Conservation (phyloP, 2,329 filamentous ascomycete species). For the Helotiales sp. region DNA sequence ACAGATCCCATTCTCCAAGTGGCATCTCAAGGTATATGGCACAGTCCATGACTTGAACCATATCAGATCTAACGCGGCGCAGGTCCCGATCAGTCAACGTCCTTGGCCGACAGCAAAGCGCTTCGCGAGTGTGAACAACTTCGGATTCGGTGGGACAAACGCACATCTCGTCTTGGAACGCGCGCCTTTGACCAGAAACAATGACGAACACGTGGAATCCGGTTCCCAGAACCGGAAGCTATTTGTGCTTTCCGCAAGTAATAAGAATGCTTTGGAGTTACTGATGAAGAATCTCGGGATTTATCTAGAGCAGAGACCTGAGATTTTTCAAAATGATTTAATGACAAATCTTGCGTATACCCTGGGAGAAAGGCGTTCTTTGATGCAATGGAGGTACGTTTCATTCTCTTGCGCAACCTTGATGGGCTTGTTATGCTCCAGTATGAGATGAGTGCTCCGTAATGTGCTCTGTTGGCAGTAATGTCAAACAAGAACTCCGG, state of each 20-base stretch:
- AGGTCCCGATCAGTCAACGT: conserved; percentile 33
- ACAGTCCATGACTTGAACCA: background rate
- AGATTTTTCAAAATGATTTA: conserved; percentile 32
- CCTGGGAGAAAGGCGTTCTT: conserved; percentile 28
- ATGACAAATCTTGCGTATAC: conserved; percentile 33
- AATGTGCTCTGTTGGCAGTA: too few relatives aligned
- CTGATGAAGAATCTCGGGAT: conserved; percentile 32
- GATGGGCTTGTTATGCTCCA: too few relatives aligned
- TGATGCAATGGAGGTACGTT: conserved; percentile 25
- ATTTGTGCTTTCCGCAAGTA: conserved; percentile 29
- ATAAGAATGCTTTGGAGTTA: conserved; percentile 26
- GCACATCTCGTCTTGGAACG: conserved; percentile 41
- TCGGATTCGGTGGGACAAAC: conserved; percentile 40
- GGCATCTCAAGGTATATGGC: conserved; percentile 37
- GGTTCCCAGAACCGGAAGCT: conserved; percentile 32
- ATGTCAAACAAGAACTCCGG: too few relatives aligned
- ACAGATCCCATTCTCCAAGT: conserved; percentile 38
- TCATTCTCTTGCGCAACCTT: background rate
- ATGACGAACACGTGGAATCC: conserved; percentile 19
- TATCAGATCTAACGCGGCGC: conserved; percentile 12
- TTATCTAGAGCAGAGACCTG: conserved; percentile 32
- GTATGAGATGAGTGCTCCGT: too few relatives aligned
- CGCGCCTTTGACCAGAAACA: conserved; percentile 28
- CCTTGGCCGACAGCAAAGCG: conserved; percentile 40
- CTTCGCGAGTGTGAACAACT: conserved; percentile 43